Evolutionary conservation across 345 rosid species (phyloP), one percentile per base, ranked within the genome.

Genomic region (Lepidium didymum): DNA sequence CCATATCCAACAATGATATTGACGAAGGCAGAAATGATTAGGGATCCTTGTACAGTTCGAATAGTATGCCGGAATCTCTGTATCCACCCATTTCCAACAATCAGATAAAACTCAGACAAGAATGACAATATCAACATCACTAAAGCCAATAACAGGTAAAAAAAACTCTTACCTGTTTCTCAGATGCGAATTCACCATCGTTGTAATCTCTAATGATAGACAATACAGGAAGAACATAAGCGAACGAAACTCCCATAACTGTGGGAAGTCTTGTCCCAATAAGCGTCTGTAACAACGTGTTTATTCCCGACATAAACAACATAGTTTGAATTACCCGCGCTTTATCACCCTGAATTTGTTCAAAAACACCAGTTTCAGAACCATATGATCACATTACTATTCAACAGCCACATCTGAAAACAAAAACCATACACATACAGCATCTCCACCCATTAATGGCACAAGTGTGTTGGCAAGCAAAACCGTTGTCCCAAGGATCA

Each of bases 191-290:
- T 49, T 56, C 79, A 34, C 75, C 86, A 56, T 82, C 82, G 8
- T 68, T 45, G 53, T 77, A 80, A 77, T 94, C 99, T 73, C 80
- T 89, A 62, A 91, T 83, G 69, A 87, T 89, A 4, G 99, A 87
- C 63, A 87, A 54, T 12, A 94, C 87, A 2, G 99, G 91, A 37
- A 94, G 70, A 34, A 56, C 75, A 73, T 81, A 94, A 0, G 97
- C 99, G 36, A 82, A 62, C 3, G 99, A 91, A 53, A 88, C 90
- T 15, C 96, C 87, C 99, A 94, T 94, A 80, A 94, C 96, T 0
- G 96, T 82, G 3, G 99, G 99, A 78, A 94, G 93, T 78, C 99
- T 83, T 49, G 96, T 80, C 38, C 99, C 99, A 18, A 86, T 15
- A 18, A 89, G 73, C 3, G 99, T 91, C 61, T 95, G 99, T 56